A percentile compares a stretch with the other conserved stretches of the same genome.
These are phyloP conservation scores for Secale cereale DNA, from an alignment of 176 grass and related monocot genomes.

Conservation along the genomic window DNA sequence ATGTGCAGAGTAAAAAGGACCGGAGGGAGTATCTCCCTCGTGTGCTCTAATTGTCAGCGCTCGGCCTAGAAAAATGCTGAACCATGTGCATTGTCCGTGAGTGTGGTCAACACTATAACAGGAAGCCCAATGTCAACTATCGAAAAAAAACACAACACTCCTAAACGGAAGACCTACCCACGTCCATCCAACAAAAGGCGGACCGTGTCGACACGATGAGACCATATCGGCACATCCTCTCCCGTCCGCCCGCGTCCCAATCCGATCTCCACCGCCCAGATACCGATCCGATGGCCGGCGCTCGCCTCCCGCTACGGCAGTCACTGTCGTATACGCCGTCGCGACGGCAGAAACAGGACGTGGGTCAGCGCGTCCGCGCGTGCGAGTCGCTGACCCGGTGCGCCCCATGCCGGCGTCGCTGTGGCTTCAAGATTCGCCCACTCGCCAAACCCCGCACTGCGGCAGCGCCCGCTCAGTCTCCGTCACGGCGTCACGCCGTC, in stretches of 20 bases:
- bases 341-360: background rate
- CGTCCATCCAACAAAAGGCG: too few relatives aligned
- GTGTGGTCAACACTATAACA: too few relatives aligned
- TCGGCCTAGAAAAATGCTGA: too few relatives aligned
- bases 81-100: too few relatives aligned
- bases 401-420: background rate
- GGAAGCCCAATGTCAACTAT: too few relatives aligned
- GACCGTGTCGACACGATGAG: constrained; percentile 36
- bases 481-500: background rate
- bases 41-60: too few relatives aligned
- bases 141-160: too few relatives aligned
- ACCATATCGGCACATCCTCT: background rate
- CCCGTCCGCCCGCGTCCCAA: constrained; percentile 26
- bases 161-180: too few relatives aligned
- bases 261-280: background rate
- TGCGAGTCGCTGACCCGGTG: background rate
- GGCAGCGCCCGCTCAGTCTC: background rate
- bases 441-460: background rate
- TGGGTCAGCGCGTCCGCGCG: background rate
- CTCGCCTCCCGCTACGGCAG: background rate
- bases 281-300: background rate
- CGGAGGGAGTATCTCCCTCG: too few relatives aligned
- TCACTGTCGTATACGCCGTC: background rate
- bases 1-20: too few relatives aligned
- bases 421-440: constrained; percentile 29